Evolutionary conservation across 2,329 filamentous ascomycete species (phyloP), one percentile per base, ranked within the genome.

Genomic region (Rhynchosporium agropyri): DNA sequence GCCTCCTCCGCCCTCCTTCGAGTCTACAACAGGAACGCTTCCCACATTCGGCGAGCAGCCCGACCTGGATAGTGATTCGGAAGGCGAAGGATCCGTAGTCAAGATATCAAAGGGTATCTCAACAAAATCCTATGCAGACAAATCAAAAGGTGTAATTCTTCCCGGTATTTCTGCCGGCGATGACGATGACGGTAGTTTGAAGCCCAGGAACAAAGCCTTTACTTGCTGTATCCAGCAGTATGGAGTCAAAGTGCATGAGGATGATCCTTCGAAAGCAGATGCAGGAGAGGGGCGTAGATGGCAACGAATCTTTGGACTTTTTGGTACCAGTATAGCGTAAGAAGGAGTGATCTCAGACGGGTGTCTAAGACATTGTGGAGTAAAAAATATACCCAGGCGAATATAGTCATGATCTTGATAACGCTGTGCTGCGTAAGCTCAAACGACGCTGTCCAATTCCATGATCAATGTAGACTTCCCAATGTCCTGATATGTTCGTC

Each of bases 141-240:
- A 62, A 46, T 63, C 42, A 6, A 7, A 2, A 55, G 61, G 38
- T 8, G 40, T 6, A 20, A 42, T 40, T 40, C 4, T 29, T 28
- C 29, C 33, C 20, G 53, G 51, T 29, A 43, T 60, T 62, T 48
- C 67, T 65, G 50, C 58, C 69, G 49, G 42, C 62, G n/a, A 57
- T 61, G 26, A 58, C 62, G 31, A 53, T n/a, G 20, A 61, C 42
- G 36, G 28, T 68, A 63, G 69, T 63, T n/a, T 69, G 63, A 38
- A 54, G n/a, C 58, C 65, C 1, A 70, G 78, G 1, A 88, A 87
- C 61, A 80, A 77, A 40, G 84, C 89, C 0, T 92, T 92, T 70
- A 76, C 79, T 1, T 92, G 89, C 73, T 91, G 89, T 69, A 81
- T 93, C 65, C 81, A 81, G 66, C 88, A 92, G 73, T 92, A 90